A percentile compares a stretch with the other conserved stretches of the same genome.
Evolutionary conservation across 148 eudicot species (phyloP).

Genomic region (Simmondsia chinensis): DNA sequence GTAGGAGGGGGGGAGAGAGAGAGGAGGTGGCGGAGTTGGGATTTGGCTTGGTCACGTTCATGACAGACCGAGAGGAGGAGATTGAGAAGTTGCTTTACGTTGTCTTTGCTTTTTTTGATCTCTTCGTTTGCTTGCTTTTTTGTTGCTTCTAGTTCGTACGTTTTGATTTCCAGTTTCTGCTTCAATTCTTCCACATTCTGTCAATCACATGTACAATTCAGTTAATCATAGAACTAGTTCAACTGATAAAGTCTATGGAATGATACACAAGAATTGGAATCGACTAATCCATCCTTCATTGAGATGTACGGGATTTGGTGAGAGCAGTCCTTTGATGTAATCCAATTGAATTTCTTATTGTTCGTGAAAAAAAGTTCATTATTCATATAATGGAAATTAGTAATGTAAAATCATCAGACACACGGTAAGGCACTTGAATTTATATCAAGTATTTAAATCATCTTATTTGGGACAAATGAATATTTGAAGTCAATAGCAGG

Average conservation of each 20-base stretch:
- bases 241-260: constrained; percentile 1
- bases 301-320: no score
- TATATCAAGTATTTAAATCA: no score
- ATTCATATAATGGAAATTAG: no score
- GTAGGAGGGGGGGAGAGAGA: constrained; percentile 3
- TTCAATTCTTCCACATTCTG: constrained; percentile 51
- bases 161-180: constrained; percentile 42
- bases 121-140: constrained; percentile 32
- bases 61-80: constrained; percentile 26
- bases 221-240: background rate
- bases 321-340: no score
- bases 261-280: no score
- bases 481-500: no score
- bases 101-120: constrained; percentile 25
- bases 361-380: no score
- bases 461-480: no score
- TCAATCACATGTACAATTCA: background rate
- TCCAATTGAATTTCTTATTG: no score
- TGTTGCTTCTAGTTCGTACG: constrained; percentile 40
- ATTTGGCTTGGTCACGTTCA: constrained; percentile 71
- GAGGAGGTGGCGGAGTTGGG: constrained; percentile 35
- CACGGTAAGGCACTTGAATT: no score
- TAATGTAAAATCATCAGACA: no score
- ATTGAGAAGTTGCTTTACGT: constrained; percentile 24
- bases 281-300: no score